phyloP scores from a whole-genome alignment of 257 asterid genomes.

The Scutellaria baicalensis region DNA sequence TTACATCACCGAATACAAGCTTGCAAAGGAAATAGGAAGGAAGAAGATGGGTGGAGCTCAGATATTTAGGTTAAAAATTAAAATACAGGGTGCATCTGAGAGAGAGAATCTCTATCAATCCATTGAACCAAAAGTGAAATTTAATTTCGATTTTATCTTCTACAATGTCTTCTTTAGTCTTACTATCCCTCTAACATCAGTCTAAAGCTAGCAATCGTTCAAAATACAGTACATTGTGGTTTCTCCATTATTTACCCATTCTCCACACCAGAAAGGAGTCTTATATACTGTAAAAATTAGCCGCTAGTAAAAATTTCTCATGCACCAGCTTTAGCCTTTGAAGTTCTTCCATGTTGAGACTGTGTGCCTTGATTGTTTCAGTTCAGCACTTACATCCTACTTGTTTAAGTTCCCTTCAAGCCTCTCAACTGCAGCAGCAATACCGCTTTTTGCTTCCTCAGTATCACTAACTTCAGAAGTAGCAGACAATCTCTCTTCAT shows the following conservation, averaged over 20 bases:
- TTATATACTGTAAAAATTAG: background rate
- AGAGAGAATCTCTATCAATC: background rate
- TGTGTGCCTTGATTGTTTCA: background rate
- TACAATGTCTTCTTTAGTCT: background rate
- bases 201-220: slow-evolving; percentile 2
- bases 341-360: slow-evolving; percentile 8
- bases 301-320: background rate
- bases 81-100: background rate
- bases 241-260: slow-evolving; percentile 13
- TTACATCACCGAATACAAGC: background rate
- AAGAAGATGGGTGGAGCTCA: background rate
- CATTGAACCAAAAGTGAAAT: background rate
- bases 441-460: slow-evolving; percentile 36
- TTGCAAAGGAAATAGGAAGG: background rate
- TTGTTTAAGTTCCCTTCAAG: slow-evolving; percentile 54
- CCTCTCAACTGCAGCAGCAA: slow-evolving; percentile 67
- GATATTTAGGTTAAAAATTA: background rate
- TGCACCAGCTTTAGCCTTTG: background rate
- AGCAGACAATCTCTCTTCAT: slow-evolving; percentile 44
- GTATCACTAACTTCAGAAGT: slow-evolving; percentile 20
- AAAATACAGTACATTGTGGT: background rate
- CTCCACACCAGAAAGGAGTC: background rate
- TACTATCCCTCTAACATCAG: background rate
- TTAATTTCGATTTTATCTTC: background rate
- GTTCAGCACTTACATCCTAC: slow-evolving; percentile 17